Percentiles rank a stretch among this genome's conserved stretches.
These are phyloP conservation scores for Syncephalastrum racemosum DNA, from an alignment of 371 early-diverging fungal species.

Conservation along the genomic window DNA sequence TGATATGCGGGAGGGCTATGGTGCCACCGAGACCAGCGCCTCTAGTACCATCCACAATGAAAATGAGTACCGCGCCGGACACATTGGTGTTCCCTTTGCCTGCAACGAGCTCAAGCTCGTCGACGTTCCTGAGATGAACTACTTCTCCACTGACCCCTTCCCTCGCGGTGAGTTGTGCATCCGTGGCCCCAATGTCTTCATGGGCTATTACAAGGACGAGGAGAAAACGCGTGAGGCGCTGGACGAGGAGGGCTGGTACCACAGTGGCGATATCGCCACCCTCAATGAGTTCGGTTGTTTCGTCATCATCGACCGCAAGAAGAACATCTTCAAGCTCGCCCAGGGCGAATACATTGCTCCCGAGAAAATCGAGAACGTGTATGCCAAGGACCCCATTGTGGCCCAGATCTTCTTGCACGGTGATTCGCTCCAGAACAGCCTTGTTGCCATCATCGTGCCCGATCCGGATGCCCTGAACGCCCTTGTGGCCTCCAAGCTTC, in stretches of 20 bases:
- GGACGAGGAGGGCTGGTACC: conserved; percentile 89
- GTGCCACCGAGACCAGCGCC: conserved; percentile 85
- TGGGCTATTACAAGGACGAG: conserved; percentile 84
- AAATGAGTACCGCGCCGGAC: conserved; percentile 59
- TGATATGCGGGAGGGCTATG: conserved; percentile 83
- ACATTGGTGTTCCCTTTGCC: conserved; percentile 71
- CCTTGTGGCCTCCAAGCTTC: conserved; percentile 22
- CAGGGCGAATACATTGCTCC: conserved; percentile 97
- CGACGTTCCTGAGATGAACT: conserved; percentile 89
- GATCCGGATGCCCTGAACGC: conserved; percentile 58
- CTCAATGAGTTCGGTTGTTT: conserved; percentile 67
- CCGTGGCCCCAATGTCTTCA: conserved; percentile 81
- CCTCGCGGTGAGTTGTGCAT: conserved; percentile 94
- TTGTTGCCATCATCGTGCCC: conserved; percentile 89
- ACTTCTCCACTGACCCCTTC: conserved; percentile 73
- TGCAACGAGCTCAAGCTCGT: conserved; percentile 82
- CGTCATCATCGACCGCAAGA: conserved; percentile 93
- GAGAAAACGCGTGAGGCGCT: conserved; percentile 81
- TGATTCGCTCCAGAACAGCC: conserved; percentile 73
- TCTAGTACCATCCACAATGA: conserved; percentile 48
- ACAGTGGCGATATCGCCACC: conserved; percentile 90
- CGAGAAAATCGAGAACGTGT: conserved; percentile 89
- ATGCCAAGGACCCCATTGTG: conserved; percentile 53
- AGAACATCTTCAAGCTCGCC: conserved; percentile 96
- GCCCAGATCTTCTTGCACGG: conserved; percentile 81